Percentiles rank a stretch among this genome's conserved stretches.
Evolutionary conservation across 306 rosid species (phyloP).

Genomic region (Mucuna pruriens): DNA sequence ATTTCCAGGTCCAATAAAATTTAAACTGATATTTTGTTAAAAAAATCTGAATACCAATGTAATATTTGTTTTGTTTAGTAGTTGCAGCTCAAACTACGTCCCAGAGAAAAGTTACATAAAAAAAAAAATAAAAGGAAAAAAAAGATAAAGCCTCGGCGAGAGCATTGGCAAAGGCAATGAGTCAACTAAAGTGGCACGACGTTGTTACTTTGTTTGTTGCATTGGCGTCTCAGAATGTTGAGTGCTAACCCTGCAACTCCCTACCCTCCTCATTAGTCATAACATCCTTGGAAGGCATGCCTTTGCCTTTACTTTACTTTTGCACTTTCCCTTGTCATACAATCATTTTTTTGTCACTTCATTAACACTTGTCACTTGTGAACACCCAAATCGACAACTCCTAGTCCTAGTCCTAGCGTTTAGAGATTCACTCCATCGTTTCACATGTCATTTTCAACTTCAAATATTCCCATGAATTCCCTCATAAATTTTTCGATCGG

Average conservation of each 20-base stretch:
- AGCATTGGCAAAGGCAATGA: not conserved
- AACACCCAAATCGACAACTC: not conserved
- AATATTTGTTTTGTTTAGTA: no score
- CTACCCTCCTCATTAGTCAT: not conserved
- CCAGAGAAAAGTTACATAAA: not conserved
- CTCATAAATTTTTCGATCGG: not conserved
- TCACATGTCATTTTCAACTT: not conserved
- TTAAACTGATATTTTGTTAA: no score
- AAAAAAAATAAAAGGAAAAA: not conserved
- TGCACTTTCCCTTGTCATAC: not conserved
- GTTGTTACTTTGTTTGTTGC: not conserved
- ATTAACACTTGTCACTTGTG: not conserved
- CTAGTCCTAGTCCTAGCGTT: not conserved
- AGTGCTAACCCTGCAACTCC: not conserved
- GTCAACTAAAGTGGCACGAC: conserved; percentile 18
- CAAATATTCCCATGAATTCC: not conserved
- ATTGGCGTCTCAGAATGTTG: not conserved
- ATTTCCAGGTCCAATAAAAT: no score
- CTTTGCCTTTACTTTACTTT: conserved; percentile 3
- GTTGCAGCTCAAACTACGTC: no score
- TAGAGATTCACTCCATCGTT: not conserved
- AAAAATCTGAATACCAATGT: no score
- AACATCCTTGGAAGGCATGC: conserved; percentile 27
- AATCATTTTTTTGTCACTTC: conserved; percentile 31
- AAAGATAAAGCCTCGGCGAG: not conserved